A percentile compares a stretch with the other conserved stretches of the same genome.
phyloP scores from a whole-genome alignment of 805 yeast genomes.

The Yamadazyma kitorensis region DNA sequence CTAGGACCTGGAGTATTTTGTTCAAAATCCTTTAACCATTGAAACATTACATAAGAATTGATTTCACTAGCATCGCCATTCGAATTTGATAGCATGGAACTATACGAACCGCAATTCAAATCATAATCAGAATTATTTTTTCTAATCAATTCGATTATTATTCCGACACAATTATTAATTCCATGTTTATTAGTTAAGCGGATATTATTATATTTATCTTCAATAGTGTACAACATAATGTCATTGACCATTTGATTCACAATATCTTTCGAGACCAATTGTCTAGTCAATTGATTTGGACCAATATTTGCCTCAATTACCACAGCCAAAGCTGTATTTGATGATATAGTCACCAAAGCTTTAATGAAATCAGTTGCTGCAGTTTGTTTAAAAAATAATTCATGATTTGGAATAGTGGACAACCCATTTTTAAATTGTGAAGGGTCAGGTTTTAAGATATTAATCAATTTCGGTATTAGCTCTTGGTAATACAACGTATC shows the following conservation, averaged over 20 bases:
- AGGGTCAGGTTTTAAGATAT: constrained; percentile 64
- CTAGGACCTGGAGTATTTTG: constrained; percentile 90
- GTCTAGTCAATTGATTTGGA: constrained; percentile 91
- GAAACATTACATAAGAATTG: constrained; percentile 40
- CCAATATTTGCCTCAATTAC: constrained; percentile 91
- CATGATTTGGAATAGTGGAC: constrained; percentile 25
- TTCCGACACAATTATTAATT: constrained; percentile 90
- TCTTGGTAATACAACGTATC: constrained; percentile 70
- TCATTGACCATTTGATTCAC: constrained; percentile 65
- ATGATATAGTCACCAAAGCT: constrained; percentile 90
- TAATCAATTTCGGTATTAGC: constrained; percentile 69
- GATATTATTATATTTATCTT: constrained; percentile 11
- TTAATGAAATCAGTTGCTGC: constrained; percentile 95
- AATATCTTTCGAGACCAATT: constrained; percentile 74
- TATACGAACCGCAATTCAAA: constrained; percentile 76
- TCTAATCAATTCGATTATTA: constrained; percentile 88
- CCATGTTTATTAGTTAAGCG: constrained; percentile 68
- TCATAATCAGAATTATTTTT: constrained; percentile 97
- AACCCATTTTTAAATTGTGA: constrained; percentile 44
- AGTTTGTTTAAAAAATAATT: constrained; percentile 59
- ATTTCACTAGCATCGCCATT: constrained; percentile 35
- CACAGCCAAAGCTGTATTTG: constrained; percentile 67
- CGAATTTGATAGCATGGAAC: constrained; percentile 47
- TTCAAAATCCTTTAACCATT: constrained; percentile 52
- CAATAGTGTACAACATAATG: constrained; percentile 51